Base-by-base conservation (phyloP, 2,329 filamentous ascomycete genomes). In the Arthrinium puccinioides region DNA sequence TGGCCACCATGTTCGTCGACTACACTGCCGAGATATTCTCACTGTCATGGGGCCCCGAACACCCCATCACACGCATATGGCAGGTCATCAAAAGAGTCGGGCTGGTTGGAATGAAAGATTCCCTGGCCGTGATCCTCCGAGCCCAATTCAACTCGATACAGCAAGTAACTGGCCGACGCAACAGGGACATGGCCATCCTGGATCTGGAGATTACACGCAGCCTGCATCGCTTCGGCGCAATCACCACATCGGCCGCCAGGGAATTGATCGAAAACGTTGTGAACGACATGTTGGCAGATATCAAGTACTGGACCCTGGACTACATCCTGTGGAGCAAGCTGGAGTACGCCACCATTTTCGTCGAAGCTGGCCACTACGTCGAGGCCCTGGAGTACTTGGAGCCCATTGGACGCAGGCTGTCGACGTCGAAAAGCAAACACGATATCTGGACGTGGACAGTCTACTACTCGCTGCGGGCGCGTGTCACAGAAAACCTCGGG, bases 281-380 rank as follows among this genome's bases (percentile, higher is more conserved):
- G 14, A 18, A 35, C 26, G 21, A 28, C 25, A 39, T 39, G 31
- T n/a, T 25, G n/a, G 30, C 37, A n/a, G 37, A 39, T 27, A 26
- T 35, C 30, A 28, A 31, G 18, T 39, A 39, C 31, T 39, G 37
- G 37, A 34, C 30, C 5, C 18, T 39, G n/a, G 37, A 39, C n/a
- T 39, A 29, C 24, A 15, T 34, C 18, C 24, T 39, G 14, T 39
- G 37, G 37, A 25, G 19, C 16, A 27, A 34, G 14, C 23, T 39
- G 23, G 37, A 39, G 25, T 10, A 34, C 10, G 37, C 25, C 14
- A 32, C 30, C 24, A 27, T 30, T 7, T 39, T 28, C 14, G 37
- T 35, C 24, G 29, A 39, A 14, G 37, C 14, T 5, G 31, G 31
- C 14, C 19, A 32, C 16, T 21, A 28, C 7, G n/a, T 21, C 21